phyloP scores from a whole-genome alignment of 2,329 filamentous ascomycete genomes.

The Aspergillaceae sp. region DNA sequence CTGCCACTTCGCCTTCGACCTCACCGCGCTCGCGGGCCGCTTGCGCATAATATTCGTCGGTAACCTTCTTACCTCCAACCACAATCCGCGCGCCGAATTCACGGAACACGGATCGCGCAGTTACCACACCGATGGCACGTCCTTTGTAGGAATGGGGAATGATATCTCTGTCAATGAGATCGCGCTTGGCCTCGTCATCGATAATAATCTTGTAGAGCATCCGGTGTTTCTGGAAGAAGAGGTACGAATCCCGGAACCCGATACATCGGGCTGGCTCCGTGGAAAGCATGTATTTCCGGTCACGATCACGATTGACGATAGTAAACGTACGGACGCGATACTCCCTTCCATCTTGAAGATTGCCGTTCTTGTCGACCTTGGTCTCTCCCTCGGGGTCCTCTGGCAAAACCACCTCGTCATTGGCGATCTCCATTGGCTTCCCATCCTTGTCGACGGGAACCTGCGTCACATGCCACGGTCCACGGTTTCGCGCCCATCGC shows the following conservation, averaged over 20 bases:
- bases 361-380: slow-evolving; percentile 86
- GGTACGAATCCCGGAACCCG: slow-evolving; percentile 93
- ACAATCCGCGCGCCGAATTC: slow-evolving; percentile 94
- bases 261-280: slow-evolving; percentile 95
- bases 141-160: slow-evolving; percentile 99
- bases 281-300: slow-evolving; percentile 93
- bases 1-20: slow-evolving; percentile 81
- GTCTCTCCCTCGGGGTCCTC: slow-evolving; percentile 81
- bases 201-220: slow-evolving; percentile 97
- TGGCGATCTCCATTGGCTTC: slow-evolving; percentile 77
- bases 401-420: slow-evolving; percentile 85
- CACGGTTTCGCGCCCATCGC: slow-evolving; percentile 65
- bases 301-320: slow-evolving; percentile 64
- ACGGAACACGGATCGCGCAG: slow-evolving; percentile 89
- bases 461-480: slow-evolving; percentile 66
- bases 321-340: slow-evolving; percentile 96
- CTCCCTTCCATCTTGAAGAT: slow-evolving; percentile 73
- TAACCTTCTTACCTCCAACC: slow-evolving; percentile 76
- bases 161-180: slow-evolving; percentile 89
- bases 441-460: slow-evolving; percentile 91
- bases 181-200: slow-evolving; percentile 91
- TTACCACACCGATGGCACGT: slow-evolving; percentile 91
- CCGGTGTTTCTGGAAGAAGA: slow-evolving; percentile 98
- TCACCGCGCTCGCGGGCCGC: slow-evolving; percentile 67
- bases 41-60: slow-evolving; percentile 81